Evolutionary conservation across 495 filamentous ascomycete species (phyloP), one percentile per base, ranked within the genome.

Genomic region (Penicillium ucsense): DNA sequence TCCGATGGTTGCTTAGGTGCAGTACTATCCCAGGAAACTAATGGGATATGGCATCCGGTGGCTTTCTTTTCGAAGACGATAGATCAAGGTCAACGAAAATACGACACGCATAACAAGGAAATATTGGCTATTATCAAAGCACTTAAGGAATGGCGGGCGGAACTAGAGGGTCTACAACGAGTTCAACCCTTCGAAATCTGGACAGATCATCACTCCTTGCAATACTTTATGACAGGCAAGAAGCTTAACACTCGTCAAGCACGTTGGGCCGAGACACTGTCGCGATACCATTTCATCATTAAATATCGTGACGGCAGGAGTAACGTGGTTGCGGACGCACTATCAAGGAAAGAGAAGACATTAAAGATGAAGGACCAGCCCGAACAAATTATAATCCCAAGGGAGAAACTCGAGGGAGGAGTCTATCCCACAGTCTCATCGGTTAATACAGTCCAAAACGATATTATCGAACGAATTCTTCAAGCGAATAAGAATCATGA

Each of bases 21-120:
- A 9, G 39, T 59, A 10, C 48, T 63, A 0, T 52, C 43, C 2
- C 41, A 61, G 27, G 34, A 47, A n/a, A 11, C 33, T 8, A 28
- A 52, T 38, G 33, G 52, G 27, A 10, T 44, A 4, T 54, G 11
- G 39, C 35, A 50, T n/a, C 54, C 38, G 11, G 40, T 64, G 0
- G 47, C 50, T 0, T 68, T 50, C 46, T 59, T 53, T 42, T 67
- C 48, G 0, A 64, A 51, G 28, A 67, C 53, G 11, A 31, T 58
- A 5, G 29, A 44, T 1, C 12, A 35, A 0, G 49, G 49, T 0
- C 46, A 70, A 31, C 42, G 7, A 4, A 60, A 63, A 9, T 71
- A 66, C 38, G 27, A 62, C 39, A 67, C 62, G 11, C 46, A 66
- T 38, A 35, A 69, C 43, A 60, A 65, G 28, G 51, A 56, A 35